phyloP scores from a whole-genome alignment of 1,139 yeast genomes.

The Kodamaea plutei region DNA sequence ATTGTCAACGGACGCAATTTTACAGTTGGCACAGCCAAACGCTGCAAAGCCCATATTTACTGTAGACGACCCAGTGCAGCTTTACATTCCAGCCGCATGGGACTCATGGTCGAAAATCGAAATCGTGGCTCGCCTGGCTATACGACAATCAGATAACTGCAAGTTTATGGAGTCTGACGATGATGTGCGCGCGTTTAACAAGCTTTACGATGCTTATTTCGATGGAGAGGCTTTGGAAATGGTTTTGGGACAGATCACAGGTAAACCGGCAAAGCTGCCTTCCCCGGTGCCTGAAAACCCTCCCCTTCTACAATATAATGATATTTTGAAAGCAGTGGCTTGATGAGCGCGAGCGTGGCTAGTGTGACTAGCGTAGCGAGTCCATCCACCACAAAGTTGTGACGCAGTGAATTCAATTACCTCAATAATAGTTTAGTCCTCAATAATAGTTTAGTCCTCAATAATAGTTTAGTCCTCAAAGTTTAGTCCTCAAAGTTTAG shows the following conservation, averaged over 20 bases:
- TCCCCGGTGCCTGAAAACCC: conserved; percentile 2
- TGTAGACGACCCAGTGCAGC: conserved; percentile 8
- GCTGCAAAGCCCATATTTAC: conserved; percentile 11
- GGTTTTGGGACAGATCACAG: no score
- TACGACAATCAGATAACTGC: conserved; percentile 8
- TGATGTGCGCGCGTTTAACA: conserved; percentile 11
- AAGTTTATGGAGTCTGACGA: conserved; percentile 11
- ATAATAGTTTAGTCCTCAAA: no score
- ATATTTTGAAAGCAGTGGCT: no score
- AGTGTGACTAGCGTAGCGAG: no score
- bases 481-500: no score
- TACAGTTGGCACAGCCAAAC: conserved; percentile 2
- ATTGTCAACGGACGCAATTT: conserved; percentile 2
- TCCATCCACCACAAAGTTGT: no score
- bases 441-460: no score
- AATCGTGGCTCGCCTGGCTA: conserved; percentile 33
- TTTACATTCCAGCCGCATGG: conserved; percentile 47
- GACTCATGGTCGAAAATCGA: conserved; percentile 51
- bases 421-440: no score
- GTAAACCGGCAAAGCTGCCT: not conserved
- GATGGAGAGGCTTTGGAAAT: conserved; percentile 5
- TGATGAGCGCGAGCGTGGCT: no score
- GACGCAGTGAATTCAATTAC: no score
- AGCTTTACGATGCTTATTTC: conserved; percentile 11
- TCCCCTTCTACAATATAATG: no score